A percentile compares a stretch with the other conserved stretches of the same genome.
These are phyloP conservation scores for Lentinula raphanica DNA, from an alignment of 768 basidiomycete genomes.

Conservation along the genomic window DNA sequence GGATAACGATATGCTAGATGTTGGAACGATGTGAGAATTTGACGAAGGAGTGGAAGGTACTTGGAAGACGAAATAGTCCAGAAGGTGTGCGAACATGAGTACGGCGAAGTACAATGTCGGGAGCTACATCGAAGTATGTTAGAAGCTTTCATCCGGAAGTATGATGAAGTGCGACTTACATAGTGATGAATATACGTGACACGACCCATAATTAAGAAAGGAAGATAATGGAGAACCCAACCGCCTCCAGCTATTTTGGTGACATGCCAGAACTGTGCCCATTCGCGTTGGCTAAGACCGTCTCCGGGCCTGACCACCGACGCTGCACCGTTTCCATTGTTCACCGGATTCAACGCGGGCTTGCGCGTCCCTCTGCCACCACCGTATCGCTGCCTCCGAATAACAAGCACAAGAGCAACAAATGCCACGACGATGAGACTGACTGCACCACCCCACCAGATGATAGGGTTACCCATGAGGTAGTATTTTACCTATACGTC, in stretches of 20 bases:
- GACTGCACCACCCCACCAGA: slow-evolving; percentile 81
- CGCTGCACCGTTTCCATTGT: neutral
- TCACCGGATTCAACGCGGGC: slow-evolving; percentile 21
- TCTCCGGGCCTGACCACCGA: slow-evolving; percentile 7
- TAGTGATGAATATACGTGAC: slow-evolving; percentile 97
- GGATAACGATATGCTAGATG: neutral
- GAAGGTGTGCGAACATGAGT: slow-evolving; percentile 81
- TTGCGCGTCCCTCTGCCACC: slow-evolving; percentile 40
- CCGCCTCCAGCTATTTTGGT: slow-evolving; percentile 88
- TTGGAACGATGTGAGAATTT: slow-evolving; percentile 28
- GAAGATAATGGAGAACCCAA: slow-evolving; percentile 87
- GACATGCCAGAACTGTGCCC: slow-evolving; percentile 93
- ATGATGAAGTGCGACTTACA: slow-evolving; percentile 40
- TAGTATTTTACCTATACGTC: slow-evolving; percentile 80
- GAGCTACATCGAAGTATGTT: slow-evolving; percentile 43
- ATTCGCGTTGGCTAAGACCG: slow-evolving; percentile 53
- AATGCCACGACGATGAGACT: slow-evolving; percentile 56
- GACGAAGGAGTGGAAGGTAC: slow-evolving; percentile 40
- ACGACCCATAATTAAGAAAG: slow-evolving; percentile 97
- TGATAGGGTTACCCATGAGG: slow-evolving; percentile 84
- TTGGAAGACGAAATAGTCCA: slow-evolving; percentile 87
- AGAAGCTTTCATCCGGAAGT: neutral
- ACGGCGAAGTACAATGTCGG: slow-evolving; percentile 97
- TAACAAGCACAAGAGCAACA: slow-evolving; percentile 61
- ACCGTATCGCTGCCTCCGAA: slow-evolving; percentile 92